Evolutionary conservation across 148 eudicot species (phyloP), one percentile per base, ranked within the genome.

Genomic region (Polygonum aviculare): DNA sequence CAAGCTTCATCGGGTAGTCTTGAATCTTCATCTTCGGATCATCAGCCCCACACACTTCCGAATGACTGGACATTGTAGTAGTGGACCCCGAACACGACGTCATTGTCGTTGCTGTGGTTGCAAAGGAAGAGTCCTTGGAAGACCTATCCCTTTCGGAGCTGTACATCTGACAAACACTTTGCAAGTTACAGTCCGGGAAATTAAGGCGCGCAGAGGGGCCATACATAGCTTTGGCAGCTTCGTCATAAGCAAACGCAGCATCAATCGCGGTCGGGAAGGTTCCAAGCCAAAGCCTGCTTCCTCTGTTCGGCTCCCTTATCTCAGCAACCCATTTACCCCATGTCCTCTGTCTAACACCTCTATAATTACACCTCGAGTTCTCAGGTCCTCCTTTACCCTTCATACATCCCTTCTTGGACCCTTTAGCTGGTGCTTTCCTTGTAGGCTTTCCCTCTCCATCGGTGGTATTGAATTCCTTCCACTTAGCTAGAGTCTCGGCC

Each of bases 261-360:
- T 94, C 91, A 21, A 85, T 0, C 0, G 94, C 98, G 11, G 86
- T 90, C 0, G 87, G 82, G 76, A 86, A 94, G 16, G 98, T 94
- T 19, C 98, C 98, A 22, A 94, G 83, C 98, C 98, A 94, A 0
- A 94, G 82, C 83, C 98, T 88, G 15, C 70, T 85, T 35, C 97
- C 95, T 21, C 93, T 81, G 38, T 88, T 90, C 0, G 98, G 96
- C 78, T 88, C 89, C 44, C 98, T 76, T 69, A 93, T 91, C 80
- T 93, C 98, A 2, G 97, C 91, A 57, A 93, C 98, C 98, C 98
- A 93, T 85, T 90, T 93, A 4, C 98, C 98, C 98, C 97, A 93
- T 38, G 88, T 88, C 75, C 98, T 86, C 76, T 93, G 98, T 75
- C 98, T 85, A 41, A 93, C 98, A 4, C 98, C 97, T 54, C 98